Percentiles rank a stretch among this genome's conserved stretches.
Evolutionary conservation across 2,329 filamentous ascomycete genomes (phyloP).

Genomic region (Trichothecium sympodiale): DNA sequence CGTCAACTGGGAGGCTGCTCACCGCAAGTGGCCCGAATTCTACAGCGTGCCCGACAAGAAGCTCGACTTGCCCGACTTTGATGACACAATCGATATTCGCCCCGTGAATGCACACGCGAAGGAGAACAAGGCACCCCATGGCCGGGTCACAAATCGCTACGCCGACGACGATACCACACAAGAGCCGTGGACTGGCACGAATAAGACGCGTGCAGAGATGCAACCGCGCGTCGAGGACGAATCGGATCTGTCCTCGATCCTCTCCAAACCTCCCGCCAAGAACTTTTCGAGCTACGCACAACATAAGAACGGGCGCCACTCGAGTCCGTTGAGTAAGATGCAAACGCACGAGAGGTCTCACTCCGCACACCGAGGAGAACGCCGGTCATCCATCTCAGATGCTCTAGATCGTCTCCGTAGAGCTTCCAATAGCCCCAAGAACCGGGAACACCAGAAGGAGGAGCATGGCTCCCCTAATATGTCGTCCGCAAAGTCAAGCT

Average conservation of each 20-base stretch:
- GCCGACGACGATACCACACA: constrained; percentile 31
- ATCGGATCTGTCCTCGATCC: constrained; percentile 34
- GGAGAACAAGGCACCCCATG: constrained; percentile 31
- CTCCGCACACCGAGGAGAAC: constrained; percentile 12
- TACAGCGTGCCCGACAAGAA: constrained; percentile 27
- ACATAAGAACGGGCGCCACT: constrained; percentile 17
- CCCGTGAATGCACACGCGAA: constrained; percentile 26
- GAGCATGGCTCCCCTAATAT: constrained; percentile 19
- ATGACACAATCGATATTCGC: constrained; percentile 22
- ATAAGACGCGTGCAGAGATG: constrained; percentile 36
- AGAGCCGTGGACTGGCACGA: constrained; percentile 26
- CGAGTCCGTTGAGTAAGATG: constrained; percentile 25
- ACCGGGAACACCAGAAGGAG: constrained; percentile 11
- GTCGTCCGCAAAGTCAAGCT: constrained; percentile 28
- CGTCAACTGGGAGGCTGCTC: constrained; percentile 32
- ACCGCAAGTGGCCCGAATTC: constrained; percentile 43
- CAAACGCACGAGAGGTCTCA: constrained; percentile 20
- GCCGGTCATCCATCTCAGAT: constrained; percentile 19
- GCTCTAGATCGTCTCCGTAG: constrained; percentile 23
- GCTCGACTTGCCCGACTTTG: constrained; percentile 14
- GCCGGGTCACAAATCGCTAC: constrained; percentile 13
- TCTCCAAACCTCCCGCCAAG: constrained; percentile 27
- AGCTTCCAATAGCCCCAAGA: constrained; percentile 20
- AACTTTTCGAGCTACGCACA: constrained; percentile 14
- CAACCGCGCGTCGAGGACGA: constrained; percentile 43